Evolutionary conservation across 2,329 filamentous ascomycete species (phyloP).

Genomic region (Albophoma yamanashiensis): DNA sequence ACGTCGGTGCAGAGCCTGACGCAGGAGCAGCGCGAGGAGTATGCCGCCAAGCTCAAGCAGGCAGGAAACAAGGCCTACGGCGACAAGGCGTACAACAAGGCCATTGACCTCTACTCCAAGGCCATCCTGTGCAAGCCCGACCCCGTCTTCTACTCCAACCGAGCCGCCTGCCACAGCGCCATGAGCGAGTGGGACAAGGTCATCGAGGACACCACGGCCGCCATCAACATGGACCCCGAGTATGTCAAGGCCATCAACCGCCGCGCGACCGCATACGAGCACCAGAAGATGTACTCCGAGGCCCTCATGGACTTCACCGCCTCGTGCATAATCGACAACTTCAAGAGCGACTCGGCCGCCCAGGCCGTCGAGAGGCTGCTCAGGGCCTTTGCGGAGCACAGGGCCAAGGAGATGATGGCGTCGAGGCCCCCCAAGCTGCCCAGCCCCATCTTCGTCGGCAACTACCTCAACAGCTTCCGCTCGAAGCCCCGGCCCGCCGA

Average conservation of each 20-base stretch:
- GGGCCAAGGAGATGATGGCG: constrained; percentile 79
- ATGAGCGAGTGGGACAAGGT: constrained; percentile 91
- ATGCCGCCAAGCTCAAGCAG: constrained; percentile 85
- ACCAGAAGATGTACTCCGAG: constrained; percentile 82
- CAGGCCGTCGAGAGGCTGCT: constrained; percentile 84
- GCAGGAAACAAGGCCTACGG: constrained; percentile 95
- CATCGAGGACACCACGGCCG: constrained; percentile 91
- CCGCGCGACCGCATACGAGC: constrained; percentile 92
- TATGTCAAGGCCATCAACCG: constrained; percentile 98
- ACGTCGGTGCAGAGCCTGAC: constrained; percentile 39
- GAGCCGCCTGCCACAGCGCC: constrained; percentile 93
- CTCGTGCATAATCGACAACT: constrained; percentile 97
- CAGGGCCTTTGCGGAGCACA: constrained; percentile 93
- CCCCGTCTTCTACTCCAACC: constrained; percentile 97
- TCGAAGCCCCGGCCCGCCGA: constrained; percentile 68
- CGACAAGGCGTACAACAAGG: constrained; percentile 83
- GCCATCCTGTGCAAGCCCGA: constrained; percentile 96
- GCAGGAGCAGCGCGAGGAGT: constrained; percentile 67
- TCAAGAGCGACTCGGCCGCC: constrained; percentile 83
- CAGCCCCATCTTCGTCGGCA: constrained; percentile 92
- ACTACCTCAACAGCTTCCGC: constrained; percentile 98
- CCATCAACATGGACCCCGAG: constrained; percentile 84
- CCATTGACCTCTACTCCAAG: constrained; percentile 91
- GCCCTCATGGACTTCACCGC: constrained; percentile 96
- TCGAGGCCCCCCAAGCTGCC: constrained; percentile 83